Evolutionary conservation across 1,139 yeast species (phyloP).

Genomic region (Diutina ranongensis): DNA sequence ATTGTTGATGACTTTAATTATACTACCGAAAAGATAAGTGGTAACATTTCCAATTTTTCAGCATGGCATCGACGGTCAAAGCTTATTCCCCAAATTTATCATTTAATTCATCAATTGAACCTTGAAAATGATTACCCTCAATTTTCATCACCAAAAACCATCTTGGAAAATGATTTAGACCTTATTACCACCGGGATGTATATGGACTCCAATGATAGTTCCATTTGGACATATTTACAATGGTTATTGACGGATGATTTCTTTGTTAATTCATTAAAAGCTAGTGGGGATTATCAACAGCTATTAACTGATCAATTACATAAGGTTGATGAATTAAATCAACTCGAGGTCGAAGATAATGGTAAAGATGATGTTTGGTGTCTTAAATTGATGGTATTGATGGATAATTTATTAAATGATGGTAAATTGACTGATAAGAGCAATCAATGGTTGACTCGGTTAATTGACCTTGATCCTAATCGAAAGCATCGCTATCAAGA

Average conservation of each 20-base stretch:
- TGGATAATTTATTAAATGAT: slow-evolving; percentile 19
- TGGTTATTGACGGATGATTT: slow-evolving; percentile 63
- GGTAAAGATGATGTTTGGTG: slow-evolving; percentile 60
- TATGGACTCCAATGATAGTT: slow-evolving; percentile 89
- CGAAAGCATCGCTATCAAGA: slow-evolving; percentile 50
- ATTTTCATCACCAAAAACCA: slow-evolving; percentile 14
- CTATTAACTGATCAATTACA: slow-evolving; percentile 26
- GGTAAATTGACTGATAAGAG: slow-evolving; percentile 12
- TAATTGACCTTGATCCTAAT: slow-evolving; percentile 57
- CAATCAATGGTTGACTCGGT: slow-evolving; percentile 21
- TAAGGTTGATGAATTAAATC: slow-evolving; percentile 42
- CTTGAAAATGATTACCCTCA: background rate
- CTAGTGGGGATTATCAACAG: slow-evolving; percentile 15
- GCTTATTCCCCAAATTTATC: slow-evolving; percentile 41
- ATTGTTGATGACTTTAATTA: slow-evolving; percentile 52
- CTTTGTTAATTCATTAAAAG: slow-evolving; percentile 18
- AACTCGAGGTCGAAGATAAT: slow-evolving; percentile 45
- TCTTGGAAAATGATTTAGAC: slow-evolving; percentile 49
- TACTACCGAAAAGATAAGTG: slow-evolving; percentile 36
- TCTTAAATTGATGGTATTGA: slow-evolving; percentile 38
- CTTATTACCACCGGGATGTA: slow-evolving; percentile 75
- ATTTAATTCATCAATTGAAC: slow-evolving; percentile 11
- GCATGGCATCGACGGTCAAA: slow-evolving; percentile 93
- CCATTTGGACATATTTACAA: slow-evolving; percentile 79
- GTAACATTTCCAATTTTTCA: slow-evolving; percentile 68